Percentiles rank a stretch among this genome's conserved stretches.
Conservation (phyloP, 352 stramenopile species). For the Globisporangium polare region DNA sequence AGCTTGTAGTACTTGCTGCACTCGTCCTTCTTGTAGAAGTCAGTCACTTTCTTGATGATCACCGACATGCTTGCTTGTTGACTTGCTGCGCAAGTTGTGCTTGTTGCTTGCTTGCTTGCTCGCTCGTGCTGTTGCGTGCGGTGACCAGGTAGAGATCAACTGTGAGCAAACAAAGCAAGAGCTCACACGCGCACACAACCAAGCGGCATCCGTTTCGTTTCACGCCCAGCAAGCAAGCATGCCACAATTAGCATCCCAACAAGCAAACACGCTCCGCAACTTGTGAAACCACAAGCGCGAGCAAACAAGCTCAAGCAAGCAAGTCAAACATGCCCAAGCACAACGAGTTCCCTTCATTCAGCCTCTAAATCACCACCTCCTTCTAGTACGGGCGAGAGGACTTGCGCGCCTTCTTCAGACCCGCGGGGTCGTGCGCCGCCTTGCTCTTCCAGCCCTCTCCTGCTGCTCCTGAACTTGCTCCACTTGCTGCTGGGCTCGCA, state of each 20-base stretch:
- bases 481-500: not conserved
- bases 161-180: not conserved
- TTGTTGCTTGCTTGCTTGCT: slow-evolving; percentile 1
- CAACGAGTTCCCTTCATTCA: not conserved
- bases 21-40: slow-evolving; percentile 88
- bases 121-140: not conserved
- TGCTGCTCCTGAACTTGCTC: not conserved
- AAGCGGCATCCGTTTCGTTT: slow-evolving; percentile 4
- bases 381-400: slow-evolving; percentile 65
- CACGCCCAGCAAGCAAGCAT: not conserved
- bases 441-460: slow-evolving; percentile 20
- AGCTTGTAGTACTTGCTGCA: slow-evolving; percentile 90
- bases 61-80: slow-evolving; percentile 41
- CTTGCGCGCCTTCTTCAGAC: slow-evolving; percentile 72
- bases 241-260: no score
- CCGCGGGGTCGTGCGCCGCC: slow-evolving; percentile 34
- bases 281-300: not conserved
- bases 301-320: not conserved
- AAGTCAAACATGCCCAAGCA: no score
- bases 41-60: slow-evolving; percentile 84
- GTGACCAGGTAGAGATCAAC: not conserved
- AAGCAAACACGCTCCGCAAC: no score
- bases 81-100: not conserved
- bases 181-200: not conserved
- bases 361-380: not conserved